A percentile compares a stretch with the other conserved stretches of the same genome.
Conservation (phyloP, 108 stramenopile genomes). For the Aurantiochytrium sp. region DNA sequence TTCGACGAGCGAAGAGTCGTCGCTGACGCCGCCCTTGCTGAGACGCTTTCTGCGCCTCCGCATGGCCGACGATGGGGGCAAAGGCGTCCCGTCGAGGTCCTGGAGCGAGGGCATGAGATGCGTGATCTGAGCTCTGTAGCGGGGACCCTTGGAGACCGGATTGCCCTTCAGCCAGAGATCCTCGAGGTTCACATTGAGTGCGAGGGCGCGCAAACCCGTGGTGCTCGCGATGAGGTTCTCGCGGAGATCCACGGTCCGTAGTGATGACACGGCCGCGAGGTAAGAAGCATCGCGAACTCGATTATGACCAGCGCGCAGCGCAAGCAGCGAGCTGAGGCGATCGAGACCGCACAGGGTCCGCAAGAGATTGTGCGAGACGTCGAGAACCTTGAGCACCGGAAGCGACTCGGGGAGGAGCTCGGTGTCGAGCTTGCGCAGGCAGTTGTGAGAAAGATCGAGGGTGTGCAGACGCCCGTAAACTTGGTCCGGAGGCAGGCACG, state of each 20-base stretch:
- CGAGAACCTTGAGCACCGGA: background rate
- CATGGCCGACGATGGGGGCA: background rate
- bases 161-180: background rate
- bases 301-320: background rate
- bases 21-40: background rate
- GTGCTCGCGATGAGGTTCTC: background rate
- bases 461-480: background rate
- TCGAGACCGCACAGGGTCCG: background rate
- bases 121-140: background rate
- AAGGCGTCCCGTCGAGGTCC: background rate
- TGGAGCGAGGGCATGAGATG: constrained; percentile 6
- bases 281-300: background rate
- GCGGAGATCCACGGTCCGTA: background rate
- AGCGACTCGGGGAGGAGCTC: background rate
- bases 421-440: background rate
- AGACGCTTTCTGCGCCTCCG: background rate
- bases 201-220: background rate
- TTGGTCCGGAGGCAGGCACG: background rate
- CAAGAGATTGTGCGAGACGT: background rate
- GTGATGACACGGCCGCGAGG: background rate
- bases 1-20: background rate
- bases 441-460: background rate
- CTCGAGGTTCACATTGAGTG: background rate
- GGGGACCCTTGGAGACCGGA: background rate
- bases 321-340: background rate